phyloP scores from a whole-genome alignment of 1,139 yeast species.

The Yamadazyma diddensiae region DNA sequence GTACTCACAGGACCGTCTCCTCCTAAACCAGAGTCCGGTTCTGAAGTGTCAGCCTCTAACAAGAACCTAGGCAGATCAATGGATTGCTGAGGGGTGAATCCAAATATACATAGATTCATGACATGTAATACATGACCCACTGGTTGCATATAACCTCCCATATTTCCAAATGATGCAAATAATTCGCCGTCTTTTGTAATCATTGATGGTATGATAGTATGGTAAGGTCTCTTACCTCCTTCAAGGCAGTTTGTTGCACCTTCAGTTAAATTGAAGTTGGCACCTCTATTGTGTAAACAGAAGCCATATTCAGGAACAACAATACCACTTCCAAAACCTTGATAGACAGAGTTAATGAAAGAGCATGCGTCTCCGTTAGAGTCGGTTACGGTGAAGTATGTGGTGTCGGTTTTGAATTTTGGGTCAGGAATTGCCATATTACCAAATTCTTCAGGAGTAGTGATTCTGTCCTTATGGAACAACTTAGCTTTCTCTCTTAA shows the following conservation, averaged over 20 bases:
- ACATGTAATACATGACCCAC: slow-evolving; percentile 83
- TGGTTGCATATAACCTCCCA: slow-evolving; percentile 90
- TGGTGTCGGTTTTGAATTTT: slow-evolving; percentile 68
- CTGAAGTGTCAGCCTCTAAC: slow-evolving; percentile 47
- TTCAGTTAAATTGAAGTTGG: slow-evolving; percentile 63
- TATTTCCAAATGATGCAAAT: slow-evolving; percentile 74
- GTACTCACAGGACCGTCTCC: slow-evolving; percentile 67
- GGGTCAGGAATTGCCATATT: slow-evolving; percentile 62
- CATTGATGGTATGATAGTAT: slow-evolving; percentile 83
- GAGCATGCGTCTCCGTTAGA: slow-evolving; percentile 78
- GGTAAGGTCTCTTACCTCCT: slow-evolving; percentile 76
- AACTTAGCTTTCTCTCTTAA: slow-evolving; percentile 49
- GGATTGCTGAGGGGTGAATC: slow-evolving; percentile 69
- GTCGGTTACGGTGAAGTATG: slow-evolving; percentile 70
- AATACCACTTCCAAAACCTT: slow-evolving; percentile 71
- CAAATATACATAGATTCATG: slow-evolving; percentile 60
- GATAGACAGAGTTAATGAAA: slow-evolving; percentile 73
- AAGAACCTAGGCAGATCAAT: slow-evolving; percentile 76
- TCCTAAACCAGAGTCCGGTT: slow-evolving; percentile 51
- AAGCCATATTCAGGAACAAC: slow-evolving; percentile 69
- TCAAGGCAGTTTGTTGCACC: slow-evolving; percentile 60
- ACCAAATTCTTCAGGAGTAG: slow-evolving; percentile 40
- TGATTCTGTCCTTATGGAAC: slow-evolving; percentile 38
- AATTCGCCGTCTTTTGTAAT: slow-evolving; percentile 45
- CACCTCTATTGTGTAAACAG: slow-evolving; percentile 73